Evolutionary conservation across 306 rosid genomes (phyloP).

Genomic region (Vicia faba): DNA sequence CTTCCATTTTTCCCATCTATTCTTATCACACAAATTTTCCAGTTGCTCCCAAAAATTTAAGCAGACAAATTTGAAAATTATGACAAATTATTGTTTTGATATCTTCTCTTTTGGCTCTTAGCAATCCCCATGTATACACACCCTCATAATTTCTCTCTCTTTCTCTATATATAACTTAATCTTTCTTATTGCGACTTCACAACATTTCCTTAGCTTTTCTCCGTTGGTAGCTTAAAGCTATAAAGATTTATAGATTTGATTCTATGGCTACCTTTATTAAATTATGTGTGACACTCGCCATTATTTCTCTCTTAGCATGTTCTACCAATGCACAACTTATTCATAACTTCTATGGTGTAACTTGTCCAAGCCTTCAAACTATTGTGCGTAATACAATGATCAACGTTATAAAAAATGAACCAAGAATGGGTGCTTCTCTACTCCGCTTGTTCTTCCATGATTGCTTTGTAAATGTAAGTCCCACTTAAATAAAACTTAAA

Average conservation of each 20-base stretch:
- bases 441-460: not conserved
- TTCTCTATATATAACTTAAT: slow-evolving; percentile 29
- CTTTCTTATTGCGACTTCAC: slow-evolving; percentile 24
- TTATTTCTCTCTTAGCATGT: slow-evolving; percentile 41
- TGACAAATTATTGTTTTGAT: not conserved
- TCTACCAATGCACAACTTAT: slow-evolving; percentile 61
- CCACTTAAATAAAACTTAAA: too few relatives aligned
- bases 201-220: not conserved
- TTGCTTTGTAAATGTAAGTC: too few relatives aligned
- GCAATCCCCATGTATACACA: not conserved
- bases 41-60: not conserved
- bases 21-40: not conserved
- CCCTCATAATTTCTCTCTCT: not conserved
- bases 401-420: slow-evolving; percentile 48
- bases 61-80: slow-evolving; percentile 26
- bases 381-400: slow-evolving; percentile 54
- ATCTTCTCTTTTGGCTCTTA: not conserved
- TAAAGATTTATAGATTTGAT: not conserved
- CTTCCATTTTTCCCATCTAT: not conserved
- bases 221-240: not conserved
- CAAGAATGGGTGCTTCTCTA: slow-evolving; percentile 71
- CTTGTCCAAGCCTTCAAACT: slow-evolving; percentile 57
- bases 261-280: slow-evolving; percentile 37
- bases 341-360: slow-evolving; percentile 49
- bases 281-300: slow-evolving; percentile 29